Evolutionary conservation across 2,329 filamentous ascomycete species (phyloP), one percentile per base, ranked within the genome.

Genomic region (Fusarium poae): DNA sequence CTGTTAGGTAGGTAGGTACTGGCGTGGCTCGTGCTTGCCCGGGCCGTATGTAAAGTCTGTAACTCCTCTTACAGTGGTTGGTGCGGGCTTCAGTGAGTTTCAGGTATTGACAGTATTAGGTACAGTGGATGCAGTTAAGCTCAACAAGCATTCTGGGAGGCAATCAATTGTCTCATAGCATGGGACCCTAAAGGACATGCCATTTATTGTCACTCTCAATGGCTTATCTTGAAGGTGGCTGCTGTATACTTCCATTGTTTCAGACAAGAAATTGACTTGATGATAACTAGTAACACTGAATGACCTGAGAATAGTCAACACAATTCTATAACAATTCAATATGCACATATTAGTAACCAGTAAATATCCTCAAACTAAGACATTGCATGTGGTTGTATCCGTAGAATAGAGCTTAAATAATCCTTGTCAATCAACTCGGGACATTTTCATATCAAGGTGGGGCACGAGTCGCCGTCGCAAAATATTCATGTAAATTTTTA

Each of bases 401-500:
- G n/a, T n/a, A n/a, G n/a, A n/a, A n/a, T n/a, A 46, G 40, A 59
- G 52, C 37, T 57, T 65, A 62, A 53, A 55, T 44, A 55, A 61
- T 29, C 62, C 55, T 55, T 61, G 43, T 56, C 43, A 55, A 51
- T 50, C 37, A 56, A 65, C 53, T 59, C 51, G 51, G 51, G 44
- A 40, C 20, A 57, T 64, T 69, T 59, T 55, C 39, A 57, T 71
- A 21, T 21, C 35, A 13, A 21, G 67, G 68, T 70, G 68, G 67
- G 67, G 67, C 67, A 68, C 62, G 57, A 68, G 42, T 62, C 34
- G 50, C 25, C 37, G 58, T 70, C 54, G 46, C 62, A 70, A 68
- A 70, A 65, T 55, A 54, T 57, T 48, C 55, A 62, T 65, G 60
- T 57, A 71, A 70, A 70, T 65, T 70, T 70, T 70, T 50, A 68